These are phyloP conservation scores for Zasmidium angulare DNA, from an alignment of 2,329 filamentous ascomycete genomes.

Conservation along the genomic window DNA sequence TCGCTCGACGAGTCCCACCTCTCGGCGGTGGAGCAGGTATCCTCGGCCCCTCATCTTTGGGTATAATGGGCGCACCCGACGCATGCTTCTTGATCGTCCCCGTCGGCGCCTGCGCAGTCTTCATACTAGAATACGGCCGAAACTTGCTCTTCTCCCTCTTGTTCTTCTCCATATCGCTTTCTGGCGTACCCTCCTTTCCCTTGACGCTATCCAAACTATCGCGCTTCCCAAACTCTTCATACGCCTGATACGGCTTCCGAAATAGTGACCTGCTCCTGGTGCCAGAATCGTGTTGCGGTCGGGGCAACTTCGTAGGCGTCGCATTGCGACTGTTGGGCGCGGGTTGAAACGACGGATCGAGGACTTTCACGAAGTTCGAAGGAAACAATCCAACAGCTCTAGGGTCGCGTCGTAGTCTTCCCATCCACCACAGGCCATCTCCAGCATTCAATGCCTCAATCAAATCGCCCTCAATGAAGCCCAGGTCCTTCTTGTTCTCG, in stretches of 20 bases:
- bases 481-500: conserved; percentile 83
- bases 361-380: conserved; percentile 92
- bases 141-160: conserved; percentile 40
- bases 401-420: conserved; percentile 82
- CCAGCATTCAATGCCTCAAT: conserved; percentile 98
- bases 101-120: conserved; percentile 42
- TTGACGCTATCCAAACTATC: conserved; percentile 32
- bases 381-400: conserved; percentile 91
- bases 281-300: conserved; percentile 54
- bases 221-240: conserved; percentile 39
- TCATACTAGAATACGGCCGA: conserved; percentile 53
- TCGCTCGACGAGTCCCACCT: conserved; percentile 23
- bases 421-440: conserved; percentile 98
- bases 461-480: conserved; percentile 94
- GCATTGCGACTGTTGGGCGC: conserved; percentile 59
- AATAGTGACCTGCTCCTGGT: conserved; percentile 57
- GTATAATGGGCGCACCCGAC: conserved; percentile 15
- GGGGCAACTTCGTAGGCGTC: conserved; percentile 37
- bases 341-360: conserved; percentile 82
- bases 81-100: conserved; percentile 30
- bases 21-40: conserved; percentile 36
- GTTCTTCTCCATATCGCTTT: conserved; percentile 31
- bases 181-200: conserved; percentile 33
- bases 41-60: conserved; percentile 28
- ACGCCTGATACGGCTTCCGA: conserved; percentile 65